Evolutionary conservation across 192 early-diverging fungal species (phyloP), one percentile per base, ranked within the genome.

Genomic region (Backusella morwellensis): DNA sequence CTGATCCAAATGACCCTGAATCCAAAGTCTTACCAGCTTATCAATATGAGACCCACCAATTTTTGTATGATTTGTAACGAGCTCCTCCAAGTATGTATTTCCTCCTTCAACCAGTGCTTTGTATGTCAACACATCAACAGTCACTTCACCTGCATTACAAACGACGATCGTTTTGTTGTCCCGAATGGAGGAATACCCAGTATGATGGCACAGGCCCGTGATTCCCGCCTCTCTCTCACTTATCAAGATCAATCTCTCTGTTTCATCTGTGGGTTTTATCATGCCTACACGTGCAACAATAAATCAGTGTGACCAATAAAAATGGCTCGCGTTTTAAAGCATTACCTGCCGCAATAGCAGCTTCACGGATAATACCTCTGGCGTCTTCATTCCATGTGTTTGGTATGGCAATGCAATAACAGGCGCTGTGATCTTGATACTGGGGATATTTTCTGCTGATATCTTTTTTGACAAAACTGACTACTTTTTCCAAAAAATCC

Each of bases 41-140:
- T 88, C 87, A 11, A 88, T 56, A 78, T 81, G 81, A 42, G 79
- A 74, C 9, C 87, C 85, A 26, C 85, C 86, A 19, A 66, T 78
- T 34, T 77, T 79, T 9, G 82, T 82, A 15, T 73, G 70, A 34
- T 83, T 79, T 52, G 81, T 81, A 9, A 85, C 86, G n/a, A 56
- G 82, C 75, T 68, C 86, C 84, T 32, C 79, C 75, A 6, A 88
- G 70, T 35, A 74, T 74, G 50, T 69, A 54, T 36, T 70, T 67
- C 11, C 75, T 74, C 35, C 73, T 67, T 29, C 79, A 41, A 35
- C n/a, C 14, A 14, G 1, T 12, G 83, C 77, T 75, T 86, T 79
- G 77, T 85, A 86, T 66, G 83, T 83, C n/a, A 81, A 82, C 40
- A 87, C 50, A 78, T 87, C 84, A 36, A 87, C 84, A 15, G 84